Percentiles rank a stretch among this genome's conserved stretches.
Evolutionary conservation across 169 alveolate genomes (phyloP).

Genomic region (Cystoisospora suis): DNA sequence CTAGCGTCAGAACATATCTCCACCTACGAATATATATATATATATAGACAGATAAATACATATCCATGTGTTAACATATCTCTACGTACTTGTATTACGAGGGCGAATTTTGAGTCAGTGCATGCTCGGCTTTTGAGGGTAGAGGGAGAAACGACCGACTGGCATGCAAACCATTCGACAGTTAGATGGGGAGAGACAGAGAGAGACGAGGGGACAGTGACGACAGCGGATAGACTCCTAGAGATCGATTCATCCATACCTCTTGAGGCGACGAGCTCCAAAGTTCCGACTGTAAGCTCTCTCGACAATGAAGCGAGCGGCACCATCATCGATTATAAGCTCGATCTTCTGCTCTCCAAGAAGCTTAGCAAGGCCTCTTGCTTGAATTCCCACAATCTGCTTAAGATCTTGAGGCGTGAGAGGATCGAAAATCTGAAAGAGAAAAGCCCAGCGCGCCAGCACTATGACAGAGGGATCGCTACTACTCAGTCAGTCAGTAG

Average conservation of each 20-base stretch:
- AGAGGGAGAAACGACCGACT: no score
- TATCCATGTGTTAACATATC: no score
- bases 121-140: no score
- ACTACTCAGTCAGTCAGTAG: no score
- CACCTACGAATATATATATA: not conserved
- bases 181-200: not conserved
- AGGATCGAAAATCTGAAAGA: conserved; percentile 47
- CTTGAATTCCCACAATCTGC: conserved; percentile 17
- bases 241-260: not conserved
- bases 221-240: no score
- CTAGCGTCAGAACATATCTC: not conserved
- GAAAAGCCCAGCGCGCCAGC: not conserved
- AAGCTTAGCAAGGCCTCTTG: not conserved
- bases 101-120: no score
- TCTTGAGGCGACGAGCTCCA: conserved; percentile 46
- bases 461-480: no score
- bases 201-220: no score
- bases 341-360: conserved; percentile 2
- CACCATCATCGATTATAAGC: not conserved
- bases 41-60: not conserved
- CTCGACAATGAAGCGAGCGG: conserved; percentile 15
- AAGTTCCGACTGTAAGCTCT: conserved; percentile 44
- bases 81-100: not conserved
- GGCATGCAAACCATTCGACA: not conserved
- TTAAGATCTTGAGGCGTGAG: conserved; percentile 1